Percentiles rank a stretch among this genome's conserved stretches.
Conservation (phyloP, 1,284 basidiomycete genomes). For the Coriolopsis trogii region DNA sequence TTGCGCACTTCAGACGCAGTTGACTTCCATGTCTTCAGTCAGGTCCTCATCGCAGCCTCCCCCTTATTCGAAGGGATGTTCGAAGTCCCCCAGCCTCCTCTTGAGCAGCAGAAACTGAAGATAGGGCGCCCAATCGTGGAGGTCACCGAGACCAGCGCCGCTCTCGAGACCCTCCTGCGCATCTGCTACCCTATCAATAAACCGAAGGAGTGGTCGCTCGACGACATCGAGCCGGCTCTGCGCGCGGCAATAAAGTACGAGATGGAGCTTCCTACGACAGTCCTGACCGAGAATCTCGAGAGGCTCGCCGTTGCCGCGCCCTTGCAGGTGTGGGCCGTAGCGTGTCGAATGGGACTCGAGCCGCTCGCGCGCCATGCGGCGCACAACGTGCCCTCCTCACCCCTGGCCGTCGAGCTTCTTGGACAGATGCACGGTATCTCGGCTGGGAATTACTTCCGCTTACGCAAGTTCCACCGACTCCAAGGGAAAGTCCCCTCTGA, state of each 20-base stretch:
- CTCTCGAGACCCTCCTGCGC: conserved; percentile 39
- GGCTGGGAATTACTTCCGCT: conserved; percentile 20
- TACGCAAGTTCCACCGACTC: background rate
- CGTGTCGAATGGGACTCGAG: conserved; percentile 14
- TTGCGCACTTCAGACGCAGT: conserved; percentile 11
- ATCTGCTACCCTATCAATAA: conserved; percentile 40
- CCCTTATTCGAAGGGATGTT: conserved; percentile 21
- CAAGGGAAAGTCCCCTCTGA: background rate
- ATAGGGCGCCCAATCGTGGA: conserved; percentile 20
- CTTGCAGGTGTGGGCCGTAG: conserved; percentile 16
- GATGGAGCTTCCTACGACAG: conserved; percentile 16
- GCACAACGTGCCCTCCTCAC: background rate
- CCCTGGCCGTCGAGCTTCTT: background rate
- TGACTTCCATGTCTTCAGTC: conserved; percentile 18
- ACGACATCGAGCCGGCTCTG: conserved; percentile 10
- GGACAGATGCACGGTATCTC: conserved; percentile 10
- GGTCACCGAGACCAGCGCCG: conserved; percentile 37
- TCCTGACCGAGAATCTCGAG: conserved; percentile 7
- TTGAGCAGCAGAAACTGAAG: background rate
- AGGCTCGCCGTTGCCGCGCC: background rate
- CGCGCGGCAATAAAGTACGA: conserved; percentile 25
- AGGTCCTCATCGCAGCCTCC: conserved; percentile 25
- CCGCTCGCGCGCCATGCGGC: conserved; percentile 11
- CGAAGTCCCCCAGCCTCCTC: conserved; percentile 4
- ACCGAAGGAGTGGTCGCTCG: conserved; percentile 9